Base-by-base conservation (phyloP, 164 flowering plant genomes). In the Umbilicus rupestris region DNA sequence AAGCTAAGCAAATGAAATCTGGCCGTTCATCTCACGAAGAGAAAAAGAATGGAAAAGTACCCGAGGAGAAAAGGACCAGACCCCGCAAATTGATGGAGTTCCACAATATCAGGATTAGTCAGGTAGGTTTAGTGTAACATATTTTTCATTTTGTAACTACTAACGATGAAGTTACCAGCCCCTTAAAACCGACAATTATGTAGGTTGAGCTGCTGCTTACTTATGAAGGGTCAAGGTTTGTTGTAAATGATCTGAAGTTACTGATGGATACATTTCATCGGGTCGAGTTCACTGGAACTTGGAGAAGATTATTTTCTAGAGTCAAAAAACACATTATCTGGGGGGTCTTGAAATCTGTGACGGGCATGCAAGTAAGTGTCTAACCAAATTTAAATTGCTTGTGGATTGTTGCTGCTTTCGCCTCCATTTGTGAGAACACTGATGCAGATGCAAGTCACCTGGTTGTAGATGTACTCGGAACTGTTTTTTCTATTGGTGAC, bases 341-440 rank as follows among this genome's bases (percentile, higher is more conserved):
- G 99, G 93, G 99, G 26, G 97, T 92, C 62, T 76, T 95, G 30
- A 95, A 95, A 81, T 95, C 99, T 72, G 97, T 95, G 39, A 95
- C 99, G 1, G 99, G 99, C 69, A 95, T 95, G 99, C 99, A 95
- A 96, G 99, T 79, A 81, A 67, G 59, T 68, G 20, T 28, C 20
- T 30, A 24, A 30, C 50, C 9, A 35, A 3, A 24, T n/a, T 20
- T 14, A 28, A 39, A 5, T 20, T n/a, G 15, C 1, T 10, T 20
- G 26, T 19, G 3, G 15, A 20, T 63, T 20, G 3, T 16, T 41
- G 4, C 24, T 33, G 42, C 2, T 7, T 20, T 63, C 8, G 19
- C 10, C 65, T 63, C 45, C 46, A 16, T 22, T 31, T 41, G 42
- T 39, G 45, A 5, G 14, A 35, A 7, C 29, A 10, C 15, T 28